These are phyloP conservation scores for Schoenoplectus tabernaemontani DNA, from an alignment of 202 grass and related monocot species.

Conservation along the genomic window DNA sequence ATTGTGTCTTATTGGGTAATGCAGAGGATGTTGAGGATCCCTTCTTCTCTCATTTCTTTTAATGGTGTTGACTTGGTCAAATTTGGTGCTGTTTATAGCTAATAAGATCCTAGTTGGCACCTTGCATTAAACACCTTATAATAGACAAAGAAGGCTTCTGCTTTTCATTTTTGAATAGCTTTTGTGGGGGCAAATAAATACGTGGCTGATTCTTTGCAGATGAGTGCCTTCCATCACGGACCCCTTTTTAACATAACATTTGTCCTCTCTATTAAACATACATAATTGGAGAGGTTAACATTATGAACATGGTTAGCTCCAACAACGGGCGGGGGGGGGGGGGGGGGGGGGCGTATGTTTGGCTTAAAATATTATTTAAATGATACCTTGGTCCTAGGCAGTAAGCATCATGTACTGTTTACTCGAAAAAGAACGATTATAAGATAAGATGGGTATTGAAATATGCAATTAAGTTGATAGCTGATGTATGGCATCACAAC, in stretches of 20 bases:
- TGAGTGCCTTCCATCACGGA: neutral
- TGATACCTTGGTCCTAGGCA: neutral
- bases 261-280: neutral
- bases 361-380: neutral
- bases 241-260: neutral
- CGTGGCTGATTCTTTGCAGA: neutral
- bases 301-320: neutral
- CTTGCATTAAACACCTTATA: neutral
- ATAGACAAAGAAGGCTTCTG: neutral
- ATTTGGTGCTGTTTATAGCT: neutral
- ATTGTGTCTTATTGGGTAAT: neutral
- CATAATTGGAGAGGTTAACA: neutral
- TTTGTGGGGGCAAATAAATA: neutral
- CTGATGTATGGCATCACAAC: neutral
- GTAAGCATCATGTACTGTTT: neutral
- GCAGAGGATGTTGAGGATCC: neutral
- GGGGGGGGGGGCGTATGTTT: no score
- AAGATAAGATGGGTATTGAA: neutral
- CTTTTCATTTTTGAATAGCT: constrained; percentile 2
- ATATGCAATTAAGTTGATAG: neutral
- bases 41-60: no score
- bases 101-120: neutral
- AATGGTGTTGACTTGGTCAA: neutral
- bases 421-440: neutral
- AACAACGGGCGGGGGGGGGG: no score